These are phyloP conservation scores for Russula griseocarnosa DNA, from an alignment of 768 basidiomycete genomes.

Conservation along the genomic window DNA sequence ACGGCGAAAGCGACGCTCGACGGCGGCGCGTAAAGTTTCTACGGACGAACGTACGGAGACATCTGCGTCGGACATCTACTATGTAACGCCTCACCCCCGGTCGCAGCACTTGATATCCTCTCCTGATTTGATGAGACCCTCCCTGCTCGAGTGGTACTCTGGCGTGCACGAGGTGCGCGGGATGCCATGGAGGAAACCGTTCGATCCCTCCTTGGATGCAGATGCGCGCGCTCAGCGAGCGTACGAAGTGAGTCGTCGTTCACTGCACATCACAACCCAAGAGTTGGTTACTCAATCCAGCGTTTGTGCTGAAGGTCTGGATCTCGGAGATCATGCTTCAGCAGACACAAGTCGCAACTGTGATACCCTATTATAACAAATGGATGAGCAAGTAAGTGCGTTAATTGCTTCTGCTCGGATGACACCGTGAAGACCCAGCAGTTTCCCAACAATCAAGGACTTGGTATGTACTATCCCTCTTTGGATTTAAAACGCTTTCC, in stretches of 20 bases:
- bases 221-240: constrained; percentile 78
- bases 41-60: not conserved
- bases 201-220: constrained; percentile 47
- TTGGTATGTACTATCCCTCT: constrained; percentile 49
- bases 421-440: constrained; percentile 31
- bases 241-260: constrained; percentile 66
- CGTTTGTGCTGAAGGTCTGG: constrained; percentile 57
- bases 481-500: not conserved
- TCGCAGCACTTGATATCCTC: constrained; percentile 48
- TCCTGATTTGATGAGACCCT: constrained; percentile 42
- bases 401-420: constrained; percentile 4
- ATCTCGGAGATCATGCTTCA: constrained; percentile 94
- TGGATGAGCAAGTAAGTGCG: constrained; percentile 75
- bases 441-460: constrained; percentile 77
- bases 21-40: not conserved
- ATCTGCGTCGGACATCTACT: constrained; percentile 8
- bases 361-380: constrained; percentile 87
- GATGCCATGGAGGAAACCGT: constrained; percentile 92
- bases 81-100: constrained; percentile 35
- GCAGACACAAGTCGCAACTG: constrained; percentile 89
- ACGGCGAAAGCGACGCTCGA: constrained; percentile 3
- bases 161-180: constrained; percentile 60
- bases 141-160: constrained; percentile 68
- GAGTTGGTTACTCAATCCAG: not conserved
- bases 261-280: no score